Base-by-base conservation (phyloP, 164 flowering plant species). In the Cinnamomum micranthum region DNA sequence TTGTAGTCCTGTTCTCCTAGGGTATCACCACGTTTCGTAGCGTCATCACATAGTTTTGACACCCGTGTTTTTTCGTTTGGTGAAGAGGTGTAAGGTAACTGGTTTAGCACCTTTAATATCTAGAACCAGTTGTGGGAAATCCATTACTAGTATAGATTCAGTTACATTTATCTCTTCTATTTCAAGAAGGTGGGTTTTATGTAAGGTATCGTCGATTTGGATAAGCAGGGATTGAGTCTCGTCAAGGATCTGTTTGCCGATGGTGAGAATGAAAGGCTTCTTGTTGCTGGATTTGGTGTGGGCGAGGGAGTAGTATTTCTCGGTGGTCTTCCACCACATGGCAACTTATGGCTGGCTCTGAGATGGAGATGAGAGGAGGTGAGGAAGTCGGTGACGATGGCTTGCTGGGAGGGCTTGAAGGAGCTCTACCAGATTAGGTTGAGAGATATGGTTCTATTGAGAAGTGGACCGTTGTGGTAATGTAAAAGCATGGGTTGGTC, bases 381-480 rank as follows among this genome's bases (percentile, higher is more conserved):
- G 66, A 90, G 70, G 81, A 89, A 89, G 70, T 91, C 95, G 4
- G 86, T 62, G 50, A 90, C 75, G 19, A 91, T 87, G n/a, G 96
- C 86, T 0, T 85, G 72, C 47, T 89, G 93, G 50, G 90, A 79
- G 1, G 95, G 87, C 33, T 73, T 86, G 84, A 91, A 89, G 6
- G 83, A 82, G 4, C 96, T 94, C 58, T 91, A 91, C 94, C 92
- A 91, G 23, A 91, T 81, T 51, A 91, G 81, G 27, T 90, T 90
- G 65, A 90, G 63, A 41, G 94, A 73, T 63, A 88, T 81, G 27
- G 85, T 80, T 5, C 94, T 94, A 11, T 68, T 31, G 13, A 91
- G 92, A 58, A 91, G 92, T 64, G 87, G 79, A 27, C 94, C 96
- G 4, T 88, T 85, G 83, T 91, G 96, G 84, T 91, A 91, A 15